These are phyloP conservation scores for Bassia scoparia DNA, from an alignment of 148 eudicot species.

Conservation along the genomic window DNA sequence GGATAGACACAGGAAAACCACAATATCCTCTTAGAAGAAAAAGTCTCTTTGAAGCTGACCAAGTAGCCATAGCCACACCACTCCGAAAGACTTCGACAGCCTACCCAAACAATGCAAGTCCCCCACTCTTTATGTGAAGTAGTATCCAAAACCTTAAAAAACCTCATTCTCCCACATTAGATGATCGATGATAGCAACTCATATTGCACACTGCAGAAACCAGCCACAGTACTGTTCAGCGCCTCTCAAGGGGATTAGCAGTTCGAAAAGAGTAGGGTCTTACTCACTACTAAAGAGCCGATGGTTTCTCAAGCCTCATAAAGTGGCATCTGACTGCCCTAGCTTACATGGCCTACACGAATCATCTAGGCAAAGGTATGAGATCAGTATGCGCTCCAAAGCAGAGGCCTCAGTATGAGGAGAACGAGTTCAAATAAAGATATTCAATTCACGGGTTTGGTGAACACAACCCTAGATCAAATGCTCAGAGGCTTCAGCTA, in stretches of 20 bases:
- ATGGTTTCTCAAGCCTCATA: conserved; percentile 58
- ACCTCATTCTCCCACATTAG: conserved; percentile 35
- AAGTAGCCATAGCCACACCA: conserved; percentile 46
- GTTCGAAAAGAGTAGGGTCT: conserved; percentile 37
- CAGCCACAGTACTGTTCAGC: conserved; percentile 37
- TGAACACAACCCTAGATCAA: conserved; percentile 38
- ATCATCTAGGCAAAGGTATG: conserved; percentile 73
- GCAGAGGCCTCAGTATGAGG: conserved; percentile 58
- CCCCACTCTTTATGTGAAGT: conserved; percentile 54
- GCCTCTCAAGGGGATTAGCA: conserved; percentile 34
- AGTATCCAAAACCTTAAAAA: conserved; percentile 37
- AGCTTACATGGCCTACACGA: conserved; percentile 86
- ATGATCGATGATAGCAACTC: conserved; percentile 33
- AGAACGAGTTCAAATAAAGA: conserved; percentile 51
- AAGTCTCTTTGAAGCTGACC: conserved; percentile 57
- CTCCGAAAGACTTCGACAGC: conserved; percentile 61
- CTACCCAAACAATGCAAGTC: conserved; percentile 45
- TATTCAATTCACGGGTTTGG: conserved; percentile 49
- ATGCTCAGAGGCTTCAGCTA: conserved; percentile 33
- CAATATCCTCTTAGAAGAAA: conserved; percentile 35
- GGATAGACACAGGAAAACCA: conserved; percentile 52
- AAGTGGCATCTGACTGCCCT: conserved; percentile 75
- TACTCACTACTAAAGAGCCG: conserved; percentile 64
- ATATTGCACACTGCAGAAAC: conserved; percentile 63
- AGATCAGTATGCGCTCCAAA: conserved; percentile 82